A percentile compares a stretch with the other conserved stretches of the same genome.
phyloP scores from a whole-genome alignment of 169 alveolate genomes.

The Cyclospora cayetanensis region DNA sequence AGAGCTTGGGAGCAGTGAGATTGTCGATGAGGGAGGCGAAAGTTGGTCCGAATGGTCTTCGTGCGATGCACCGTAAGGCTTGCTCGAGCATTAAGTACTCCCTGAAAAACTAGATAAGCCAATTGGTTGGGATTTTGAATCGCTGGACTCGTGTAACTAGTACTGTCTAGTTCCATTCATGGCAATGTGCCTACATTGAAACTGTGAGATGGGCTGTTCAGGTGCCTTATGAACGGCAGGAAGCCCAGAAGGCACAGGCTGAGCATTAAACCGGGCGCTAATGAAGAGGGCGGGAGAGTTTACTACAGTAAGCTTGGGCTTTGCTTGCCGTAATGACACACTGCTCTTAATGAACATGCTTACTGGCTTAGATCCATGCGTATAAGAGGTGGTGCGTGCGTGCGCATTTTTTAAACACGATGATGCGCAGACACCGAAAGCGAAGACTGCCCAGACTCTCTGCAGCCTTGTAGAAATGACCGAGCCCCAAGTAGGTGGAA shows the following conservation, averaged over 20 bases:
- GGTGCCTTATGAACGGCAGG: constrained; percentile 37
- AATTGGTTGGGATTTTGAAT: too few species aligned
- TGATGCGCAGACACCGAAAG: constrained; percentile 28
- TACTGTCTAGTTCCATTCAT: too few species aligned
- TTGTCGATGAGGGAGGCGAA: background rate
- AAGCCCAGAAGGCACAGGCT: constrained; percentile 15
- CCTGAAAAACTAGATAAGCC: too few species aligned
- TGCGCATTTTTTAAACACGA: background rate
- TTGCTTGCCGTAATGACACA: background rate
- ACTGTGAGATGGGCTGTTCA: background rate
- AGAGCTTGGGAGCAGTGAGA: background rate
- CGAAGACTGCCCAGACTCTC: constrained; percentile 29
- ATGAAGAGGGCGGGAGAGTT: background rate
- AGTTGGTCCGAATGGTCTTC: constrained; percentile 60
- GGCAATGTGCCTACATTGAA: too few species aligned
- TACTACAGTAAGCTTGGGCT: background rate
- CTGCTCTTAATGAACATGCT: background rate
- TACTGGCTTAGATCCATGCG: background rate
- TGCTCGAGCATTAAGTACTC: background rate
- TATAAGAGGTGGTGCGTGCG: background rate
- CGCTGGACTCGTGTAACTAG: too few species aligned
- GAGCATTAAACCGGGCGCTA: background rate
- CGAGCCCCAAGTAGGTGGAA: constrained; percentile 43
- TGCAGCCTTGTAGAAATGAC: constrained; percentile 41
- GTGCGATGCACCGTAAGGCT: constrained; percentile 58